Evolutionary conservation across 1,284 basidiomycete species (phyloP).

Genomic region (Neolentinus lepideus): DNA sequence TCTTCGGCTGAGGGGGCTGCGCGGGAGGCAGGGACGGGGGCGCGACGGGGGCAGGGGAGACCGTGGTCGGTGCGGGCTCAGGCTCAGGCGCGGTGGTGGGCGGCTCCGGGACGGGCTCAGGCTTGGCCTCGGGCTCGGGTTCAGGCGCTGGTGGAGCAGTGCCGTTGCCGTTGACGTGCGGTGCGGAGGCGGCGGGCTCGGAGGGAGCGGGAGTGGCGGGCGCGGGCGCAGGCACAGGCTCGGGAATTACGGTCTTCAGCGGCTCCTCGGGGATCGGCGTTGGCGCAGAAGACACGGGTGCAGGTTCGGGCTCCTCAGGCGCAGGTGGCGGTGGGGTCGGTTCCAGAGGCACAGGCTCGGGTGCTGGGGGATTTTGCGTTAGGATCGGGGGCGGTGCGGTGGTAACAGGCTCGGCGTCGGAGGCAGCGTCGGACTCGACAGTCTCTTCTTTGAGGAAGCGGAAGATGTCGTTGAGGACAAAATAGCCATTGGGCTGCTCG

Average conservation of each 20-base stretch:
- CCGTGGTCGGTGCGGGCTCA: conserved; percentile 32
- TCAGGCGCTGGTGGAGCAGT: conserved; percentile 21
- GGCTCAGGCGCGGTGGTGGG: conserved; percentile 21
- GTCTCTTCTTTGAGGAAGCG: conserved; percentile 96
- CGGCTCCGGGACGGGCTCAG: conserved; percentile 20
- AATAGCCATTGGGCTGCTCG: conserved; percentile 98
- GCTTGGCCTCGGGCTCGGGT: conserved; percentile 16
- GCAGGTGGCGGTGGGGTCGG: not conserved
- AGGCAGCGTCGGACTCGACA: conserved; percentile 67
- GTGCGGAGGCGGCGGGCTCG: conserved; percentile 20
- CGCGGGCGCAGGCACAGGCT: conserved; percentile 4
- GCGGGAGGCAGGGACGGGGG: conserved; percentile 24
- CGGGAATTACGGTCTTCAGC: conserved; percentile 3
- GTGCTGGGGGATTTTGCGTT: not conserved
- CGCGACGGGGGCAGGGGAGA: conserved; percentile 16
- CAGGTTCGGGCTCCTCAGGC: not conserved
- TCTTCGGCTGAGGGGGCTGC: conserved; percentile 51
- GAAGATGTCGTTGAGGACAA: conserved; percentile 99
- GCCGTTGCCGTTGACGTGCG: conserved; percentile 11
- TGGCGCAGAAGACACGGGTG: not conserved
- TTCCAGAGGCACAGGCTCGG: not conserved
- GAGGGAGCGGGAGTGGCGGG: conserved; percentile 9
- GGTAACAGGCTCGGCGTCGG: conserved; percentile 20
- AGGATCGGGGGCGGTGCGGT: not conserved
- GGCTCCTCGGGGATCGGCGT: conserved; percentile 1